Base-by-base conservation (phyloP, 2,329 filamentous ascomycete species). In the Fusarium clavum region DNA sequence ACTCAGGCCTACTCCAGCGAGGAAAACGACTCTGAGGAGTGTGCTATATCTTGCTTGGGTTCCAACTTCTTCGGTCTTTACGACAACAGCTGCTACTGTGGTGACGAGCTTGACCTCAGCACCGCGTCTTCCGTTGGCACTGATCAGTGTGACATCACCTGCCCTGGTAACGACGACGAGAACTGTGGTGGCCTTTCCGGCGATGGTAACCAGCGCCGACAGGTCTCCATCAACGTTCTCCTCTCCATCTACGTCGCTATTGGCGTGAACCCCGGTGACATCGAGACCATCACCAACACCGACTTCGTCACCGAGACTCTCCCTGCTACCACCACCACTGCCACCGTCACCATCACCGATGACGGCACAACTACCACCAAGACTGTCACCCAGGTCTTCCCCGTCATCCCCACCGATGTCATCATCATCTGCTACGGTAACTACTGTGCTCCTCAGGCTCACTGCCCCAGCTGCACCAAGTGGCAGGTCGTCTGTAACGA, bases 401-500 rank as follows among this genome's bases (percentile, higher is more conserved):
- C 72, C 46, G 65, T 66, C 6, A 45, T 69, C 44, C 68, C 76
- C 43, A 71, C 69, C 20, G 63, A 64, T 38, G 29, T 70, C 41
- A 67, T 72, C 62, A 73, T 77, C 53, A 66, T 77, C 69, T 75
- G 75, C 75, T 75, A 70, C 63, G 77, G 77, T 25, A 75, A 76
- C 64, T 78, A 64, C 64, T 78, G 77, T 61, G 64, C 65, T 49
- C 75, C 66, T 53, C 64, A 78, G 71, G 32, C 47, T 59, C 64
- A 77, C 69, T 79, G 77, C 76, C 67, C 70, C 44, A 62, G 58
- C 32, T 74, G 72, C 72, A 70, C 66, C 61, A 60, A 72, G 44
- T 75, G 54, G 52, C 73, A 75, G 53, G 30, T 81, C 20, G 75
- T 79, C 74, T 80, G 79, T 73, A 76, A 75, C 62, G 79, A 79